Evolutionary conservation across 1,139 yeast species (phyloP), one percentile per base, ranked within the genome.

Genomic region (Geotrichum aggregatum): DNA sequence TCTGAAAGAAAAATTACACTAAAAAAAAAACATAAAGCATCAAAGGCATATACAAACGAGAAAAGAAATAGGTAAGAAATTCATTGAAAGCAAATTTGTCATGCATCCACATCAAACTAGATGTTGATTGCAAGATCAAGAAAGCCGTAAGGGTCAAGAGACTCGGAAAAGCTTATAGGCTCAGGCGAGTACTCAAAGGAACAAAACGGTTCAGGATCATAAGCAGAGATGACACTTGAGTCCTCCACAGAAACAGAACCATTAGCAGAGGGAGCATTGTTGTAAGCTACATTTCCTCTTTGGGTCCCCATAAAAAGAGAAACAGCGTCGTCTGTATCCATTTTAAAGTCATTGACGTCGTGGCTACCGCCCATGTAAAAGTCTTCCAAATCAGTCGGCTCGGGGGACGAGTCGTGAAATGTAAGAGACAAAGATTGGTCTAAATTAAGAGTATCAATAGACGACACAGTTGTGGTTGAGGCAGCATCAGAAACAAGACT

Each of bases 61-160:
- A 24, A 24, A 8, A 24, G 28, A 24, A 24, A 24, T 24, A 24
- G 8, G 28, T 24, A 24, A 24, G 8, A 24, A 24, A 24, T 21
- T 26, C 11, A 30, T 16, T 8, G 19, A 18, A 16, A 19, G 22
- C 11, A 14, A 30, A 33, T 28, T 8, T 28, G 13, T 28, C 33
- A 8, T 28, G 8, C 33, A 13, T n/a, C n/a, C n/a, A 24, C 28
- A 24, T 5, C 5, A 24, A 24, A 14, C 22, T 36, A 45, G 28
- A 45, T 45, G 35, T 45, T 45, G 21, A 45, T 45, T 10, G 49
- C 49, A 24, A 45, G 28, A 19, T 45, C 49, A 19, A 45, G 28
- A 24, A 45, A 45, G 22, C 49, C 49, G 28, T 45, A 45, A 5
- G 42, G 49, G 21, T 45, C 49, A 18, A 18, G 21, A 14, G 33